These are phyloP conservation scores for Selenicereus undatus DNA, from an alignment of 148 eudicot genomes.

Conservation along the genomic window DNA sequence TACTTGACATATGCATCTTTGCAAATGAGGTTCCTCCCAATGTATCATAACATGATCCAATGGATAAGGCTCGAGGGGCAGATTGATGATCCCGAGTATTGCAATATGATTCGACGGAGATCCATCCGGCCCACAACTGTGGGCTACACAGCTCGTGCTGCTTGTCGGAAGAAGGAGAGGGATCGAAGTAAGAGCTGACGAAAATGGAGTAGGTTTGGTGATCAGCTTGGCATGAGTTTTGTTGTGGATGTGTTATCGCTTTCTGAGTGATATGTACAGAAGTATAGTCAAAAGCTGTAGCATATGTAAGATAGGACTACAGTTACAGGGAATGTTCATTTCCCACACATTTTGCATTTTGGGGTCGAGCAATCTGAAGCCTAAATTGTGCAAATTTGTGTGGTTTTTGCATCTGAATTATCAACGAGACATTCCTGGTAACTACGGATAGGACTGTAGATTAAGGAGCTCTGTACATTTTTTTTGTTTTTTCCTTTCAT, in stretches of 20 bases:
- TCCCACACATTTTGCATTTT: neutral
- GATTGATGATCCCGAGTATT: slow-evolving; percentile 63
- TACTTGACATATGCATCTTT: slow-evolving; percentile 54
- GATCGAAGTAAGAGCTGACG: slow-evolving; percentile 22
- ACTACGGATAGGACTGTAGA: slow-evolving; percentile 4
- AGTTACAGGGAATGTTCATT: neutral
- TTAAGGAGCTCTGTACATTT: slow-evolving; percentile 21
- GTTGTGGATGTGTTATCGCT: neutral
- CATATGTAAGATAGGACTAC: slow-evolving; percentile 25
- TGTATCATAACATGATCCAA: slow-evolving; percentile 85
- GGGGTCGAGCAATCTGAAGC: neutral
- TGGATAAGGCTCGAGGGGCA: slow-evolving; percentile 74
- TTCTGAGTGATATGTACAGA: slow-evolving; percentile 24
- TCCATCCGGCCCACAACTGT: slow-evolving; percentile 64
- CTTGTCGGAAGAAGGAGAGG: slow-evolving; percentile 39
- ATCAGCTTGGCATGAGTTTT: slow-evolving; percentile 3
- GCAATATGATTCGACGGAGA: slow-evolving; percentile 54
- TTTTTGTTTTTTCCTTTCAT: slow-evolving; percentile 5
- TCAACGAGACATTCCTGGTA: neutral
- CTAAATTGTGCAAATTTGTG: neutral
- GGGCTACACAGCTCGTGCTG: slow-evolving; percentile 64
- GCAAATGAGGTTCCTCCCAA: slow-evolving; percentile 76
- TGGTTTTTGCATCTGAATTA: neutral
- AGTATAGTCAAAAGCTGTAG: slow-evolving; percentile 24
- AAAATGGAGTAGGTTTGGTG: neutral